Conservation (phyloP, 139 green algal genomes). For the Chlamydomonas sphaeroides region DNA sequence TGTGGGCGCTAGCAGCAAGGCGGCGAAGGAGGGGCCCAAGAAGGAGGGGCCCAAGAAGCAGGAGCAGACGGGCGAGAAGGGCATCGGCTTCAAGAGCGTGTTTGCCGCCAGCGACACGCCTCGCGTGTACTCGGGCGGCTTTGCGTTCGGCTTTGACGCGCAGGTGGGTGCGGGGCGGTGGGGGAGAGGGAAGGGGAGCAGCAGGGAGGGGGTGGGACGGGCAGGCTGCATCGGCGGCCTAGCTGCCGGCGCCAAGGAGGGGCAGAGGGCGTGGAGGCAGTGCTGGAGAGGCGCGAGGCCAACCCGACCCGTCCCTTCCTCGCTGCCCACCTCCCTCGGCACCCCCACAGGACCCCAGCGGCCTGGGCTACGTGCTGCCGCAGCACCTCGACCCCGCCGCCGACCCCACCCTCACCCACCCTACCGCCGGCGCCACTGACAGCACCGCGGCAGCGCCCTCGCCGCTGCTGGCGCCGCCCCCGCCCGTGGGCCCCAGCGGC, state of each 20-base stretch:
- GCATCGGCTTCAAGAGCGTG: conserved; percentile 57
- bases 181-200: too few relatives aligned
- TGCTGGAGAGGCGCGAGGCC: too few relatives aligned
- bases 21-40: not conserved
- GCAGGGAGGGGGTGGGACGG: too few relatives aligned
- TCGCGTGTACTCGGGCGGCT: conserved; percentile 34
- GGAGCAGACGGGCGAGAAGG: conserved; percentile 48
- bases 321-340: not conserved
- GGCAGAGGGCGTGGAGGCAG: too few relatives aligned
- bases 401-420: not conserved
- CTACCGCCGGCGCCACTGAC: not conserved
- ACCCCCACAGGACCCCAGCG: conserved; percentile 21
- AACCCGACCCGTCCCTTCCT: not conserved
- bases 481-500: not conserved
- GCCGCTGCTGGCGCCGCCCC: not conserved
- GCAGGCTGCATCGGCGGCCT: too few relatives aligned
- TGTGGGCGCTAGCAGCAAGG: conserved; percentile 45
- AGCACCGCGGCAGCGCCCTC: not conserved
- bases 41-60: not conserved
- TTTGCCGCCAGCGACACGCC: conserved; percentile 42
- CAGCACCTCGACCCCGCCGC: not conserved
- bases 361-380: conserved; percentile 51
- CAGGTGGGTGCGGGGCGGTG: conserved; percentile 1
- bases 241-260: too few relatives aligned
- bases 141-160: conserved; percentile 46